Evolutionary conservation across 192 early-diverging fungal species (phyloP), one percentile per base, ranked within the genome.

Genomic region (Chytriomyces sp.): DNA sequence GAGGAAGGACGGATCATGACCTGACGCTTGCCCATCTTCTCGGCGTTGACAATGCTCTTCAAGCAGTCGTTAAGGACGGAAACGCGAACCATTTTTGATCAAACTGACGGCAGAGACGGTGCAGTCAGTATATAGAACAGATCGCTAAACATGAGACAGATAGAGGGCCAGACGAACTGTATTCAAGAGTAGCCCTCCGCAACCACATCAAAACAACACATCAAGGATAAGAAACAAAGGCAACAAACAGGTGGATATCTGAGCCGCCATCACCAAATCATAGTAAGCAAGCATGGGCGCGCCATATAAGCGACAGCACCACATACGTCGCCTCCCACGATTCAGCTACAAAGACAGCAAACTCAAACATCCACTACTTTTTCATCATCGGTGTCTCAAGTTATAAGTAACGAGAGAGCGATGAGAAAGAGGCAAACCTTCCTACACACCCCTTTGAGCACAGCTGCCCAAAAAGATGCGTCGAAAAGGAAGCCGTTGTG

Each of bases 41-140:
- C 97, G 80, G 97, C 97, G 85, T 99, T 99, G 92, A 92, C 93
- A 87, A 99, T 97, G 90, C 90, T 94, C 91, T 97, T 97, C 77
- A 99, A 92, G 89, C 94, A 96, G 88, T 99, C 96, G 91, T 93
- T 93, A 69, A 88, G 83, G 66, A 99, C 96, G 79, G 97, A 99
- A 77, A 97, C 92, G 89, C 95, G 92, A 87, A 97, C 95, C 97
- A 98, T 97, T 86, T 85, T 80, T 62, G n/a, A 24, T 35, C 70
- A 24, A 72, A 53, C 50, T 26, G n/a, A 69, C 61, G 9, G 11
- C 23, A 16, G 45, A 18, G 9, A 78, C 18, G 26, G 24, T 79
- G 46, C 16, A 18, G 49, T 23, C 23, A 16, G 67, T 5, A 61
- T 11, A 0, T 46, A 50, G n/a, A n/a, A n/a, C n/a, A n/a, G 8